Conservation (phyloP, 192 early-diverging fungal genomes). For the Podila verticillata region DNA sequence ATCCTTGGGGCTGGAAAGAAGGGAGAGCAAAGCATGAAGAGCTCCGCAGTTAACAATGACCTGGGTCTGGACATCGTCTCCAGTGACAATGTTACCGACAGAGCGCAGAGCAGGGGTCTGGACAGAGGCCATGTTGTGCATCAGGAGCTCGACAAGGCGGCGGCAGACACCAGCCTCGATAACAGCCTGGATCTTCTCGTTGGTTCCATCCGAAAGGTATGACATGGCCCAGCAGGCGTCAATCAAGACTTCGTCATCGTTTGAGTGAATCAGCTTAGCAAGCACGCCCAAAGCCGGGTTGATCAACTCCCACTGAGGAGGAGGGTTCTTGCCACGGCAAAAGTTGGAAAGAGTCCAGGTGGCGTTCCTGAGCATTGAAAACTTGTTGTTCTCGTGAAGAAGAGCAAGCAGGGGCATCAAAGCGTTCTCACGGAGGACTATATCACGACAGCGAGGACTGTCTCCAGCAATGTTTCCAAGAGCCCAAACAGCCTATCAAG, state of each 20-base stretch:
- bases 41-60: conserved; percentile 92
- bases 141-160: conserved; percentile 92
- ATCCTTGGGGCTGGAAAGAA: conserved; percentile 91
- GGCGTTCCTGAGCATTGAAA: conserved; percentile 98
- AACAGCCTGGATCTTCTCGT: conserved; percentile 98
- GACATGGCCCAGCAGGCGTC: conserved; percentile 99
- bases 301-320: conserved; percentile 90
- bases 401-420: conserved; percentile 88
- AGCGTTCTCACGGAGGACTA: conserved; percentile 83
- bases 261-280: conserved; percentile 89
- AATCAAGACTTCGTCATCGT: conserved; percentile 95
- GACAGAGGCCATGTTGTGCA: conserved; percentile 87
- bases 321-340: conserved; percentile 97
- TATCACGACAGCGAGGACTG: conserved; percentile 89
- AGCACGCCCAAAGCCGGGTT: conserved; percentile 87
- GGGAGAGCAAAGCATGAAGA: conserved; percentile 77
- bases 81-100: conserved; percentile 99
- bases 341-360: conserved; percentile 99
- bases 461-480: conserved; percentile 99
- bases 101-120: conserved; percentile 98
- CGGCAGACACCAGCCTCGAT: conserved; percentile 95
- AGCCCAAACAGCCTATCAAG: conserved; percentile 91
- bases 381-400: conserved; percentile 90
- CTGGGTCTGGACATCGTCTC: conserved; percentile 97
- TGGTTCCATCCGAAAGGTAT: conserved; percentile 95